These are phyloP conservation scores for Epichloe brachyelytri DNA, from an alignment of 2,329 filamentous ascomycete genomes.

Conservation along the genomic window DNA sequence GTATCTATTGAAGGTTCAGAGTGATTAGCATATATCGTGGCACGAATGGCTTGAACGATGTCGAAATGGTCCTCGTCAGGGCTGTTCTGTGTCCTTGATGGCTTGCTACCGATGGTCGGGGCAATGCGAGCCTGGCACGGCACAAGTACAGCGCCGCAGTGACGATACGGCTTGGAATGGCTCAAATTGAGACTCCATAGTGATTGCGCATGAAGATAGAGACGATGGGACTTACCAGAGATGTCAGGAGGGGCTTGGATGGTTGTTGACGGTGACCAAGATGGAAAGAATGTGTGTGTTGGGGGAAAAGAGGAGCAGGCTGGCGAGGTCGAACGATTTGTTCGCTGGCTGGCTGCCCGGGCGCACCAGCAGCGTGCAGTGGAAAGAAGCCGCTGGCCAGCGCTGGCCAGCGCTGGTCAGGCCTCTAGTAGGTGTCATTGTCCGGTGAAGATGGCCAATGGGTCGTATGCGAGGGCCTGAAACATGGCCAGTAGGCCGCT, in stretches of 20 bases:
- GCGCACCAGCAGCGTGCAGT: neutral
- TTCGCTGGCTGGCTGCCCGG: conserved; percentile 17
- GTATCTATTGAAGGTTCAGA: neutral
- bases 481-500: neutral
- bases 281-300: conserved; percentile 26
- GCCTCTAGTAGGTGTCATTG: neutral
- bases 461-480: neutral
- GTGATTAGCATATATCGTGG: conserved; percentile 2
- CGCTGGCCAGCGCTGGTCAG: neutral
- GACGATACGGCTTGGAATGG: conserved; percentile 11
- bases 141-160: conserved; percentile 8
- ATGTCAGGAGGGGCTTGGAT: conserved; percentile 18
- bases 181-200: conserved; percentile 14
- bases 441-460: neutral
- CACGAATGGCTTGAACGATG: neutral
- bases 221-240: conserved; percentile 25
- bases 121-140: neutral
- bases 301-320: conserved; percentile 30
- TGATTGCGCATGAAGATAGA: conserved; percentile 25
- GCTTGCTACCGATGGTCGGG: conserved; percentile 1
- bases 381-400: too few species aligned
- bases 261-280: conserved; percentile 22
- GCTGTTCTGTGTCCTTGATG: neutral
- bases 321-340: conserved; percentile 28
- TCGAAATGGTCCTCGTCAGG: neutral